phyloP scores from a whole-genome alignment of 805 yeast genomes.

The Ogataea thermomethanolica region DNA sequence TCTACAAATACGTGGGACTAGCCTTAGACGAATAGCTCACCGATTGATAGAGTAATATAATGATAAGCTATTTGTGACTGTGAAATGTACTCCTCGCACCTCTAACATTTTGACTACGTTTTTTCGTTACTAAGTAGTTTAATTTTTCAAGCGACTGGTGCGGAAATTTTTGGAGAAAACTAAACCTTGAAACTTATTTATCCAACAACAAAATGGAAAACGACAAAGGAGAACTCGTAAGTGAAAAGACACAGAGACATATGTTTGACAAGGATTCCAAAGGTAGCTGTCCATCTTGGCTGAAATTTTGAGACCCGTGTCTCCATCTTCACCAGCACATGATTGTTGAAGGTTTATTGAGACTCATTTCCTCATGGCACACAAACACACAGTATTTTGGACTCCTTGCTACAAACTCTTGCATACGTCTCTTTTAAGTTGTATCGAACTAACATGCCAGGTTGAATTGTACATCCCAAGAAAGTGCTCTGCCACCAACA shows the following conservation, averaged over 20 bases:
- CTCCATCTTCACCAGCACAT: no score
- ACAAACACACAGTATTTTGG: no score
- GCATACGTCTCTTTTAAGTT: not conserved
- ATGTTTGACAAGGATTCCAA: not conserved
- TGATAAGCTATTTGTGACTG: slow-evolving; percentile 14
- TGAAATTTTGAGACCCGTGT: not conserved
- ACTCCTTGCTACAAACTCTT: no score
- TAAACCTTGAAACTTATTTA: slow-evolving; percentile 11
- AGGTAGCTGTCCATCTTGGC: not conserved
- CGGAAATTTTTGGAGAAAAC: slow-evolving; percentile 11
- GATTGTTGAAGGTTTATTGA: no score
- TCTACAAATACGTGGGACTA: slow-evolving; percentile 19
- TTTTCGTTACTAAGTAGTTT: slow-evolving; percentile 3
- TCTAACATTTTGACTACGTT: not conserved
- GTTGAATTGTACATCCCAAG: slow-evolving; percentile 99
- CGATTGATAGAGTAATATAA: not conserved
- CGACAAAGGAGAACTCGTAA: slow-evolving; percentile 99
- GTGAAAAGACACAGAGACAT: slow-evolving; percentile 35
- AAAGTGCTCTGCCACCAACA: slow-evolving; percentile 99
- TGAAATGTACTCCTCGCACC: slow-evolving; percentile 18
- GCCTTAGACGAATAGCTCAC: slow-evolving; percentile 7
- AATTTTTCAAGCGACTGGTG: slow-evolving; percentile 8
- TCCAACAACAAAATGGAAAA: slow-evolving; percentile 83
- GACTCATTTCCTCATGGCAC: no score
- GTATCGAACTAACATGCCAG: slow-evolving; percentile 36